Conservation (phyloP, 371 early-diverging fungal genomes). For the Mucor velutinosus region DNA sequence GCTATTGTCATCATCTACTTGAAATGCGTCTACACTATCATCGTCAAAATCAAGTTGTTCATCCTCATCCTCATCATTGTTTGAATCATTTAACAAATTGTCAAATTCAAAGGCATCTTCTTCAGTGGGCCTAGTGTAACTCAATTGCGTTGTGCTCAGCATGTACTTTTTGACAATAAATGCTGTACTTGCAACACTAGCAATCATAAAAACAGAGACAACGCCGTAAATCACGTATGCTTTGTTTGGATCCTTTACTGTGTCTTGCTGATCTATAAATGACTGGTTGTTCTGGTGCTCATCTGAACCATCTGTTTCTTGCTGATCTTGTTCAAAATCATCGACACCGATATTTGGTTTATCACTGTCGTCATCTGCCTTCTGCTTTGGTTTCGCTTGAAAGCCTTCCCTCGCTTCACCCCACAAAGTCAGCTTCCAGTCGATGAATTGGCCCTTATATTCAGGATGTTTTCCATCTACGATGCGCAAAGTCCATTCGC, state of each 20-base stretch:
- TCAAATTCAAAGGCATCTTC: constrained; percentile 26
- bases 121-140: not conserved
- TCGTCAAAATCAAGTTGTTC: not conserved
- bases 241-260: not conserved
- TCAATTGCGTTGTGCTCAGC: not conserved
- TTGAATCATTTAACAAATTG: constrained; percentile 6
- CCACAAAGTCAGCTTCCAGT: constrained; percentile 72
- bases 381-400: not conserved
- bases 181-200: constrained; percentile 11
- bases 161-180: constrained; percentile 20
- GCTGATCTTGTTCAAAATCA: not conserved
- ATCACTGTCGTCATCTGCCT: not conserved
- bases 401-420: constrained; percentile 51
- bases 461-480: constrained; percentile 54
- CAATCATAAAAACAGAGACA: constrained; percentile 10
- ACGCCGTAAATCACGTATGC: constrained; percentile 5
- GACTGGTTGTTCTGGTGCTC: not conserved
- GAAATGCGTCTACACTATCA: not conserved
- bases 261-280: constrained; percentile 2
- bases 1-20: not conserved
- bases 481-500: constrained; percentile 79
- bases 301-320: not conserved
- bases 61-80: not conserved
- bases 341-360: not conserved
- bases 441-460: constrained; percentile 49